phyloP scores from a whole-genome alignment of 495 filamentous ascomycete genomes.

The Penicillium canariense region DNA sequence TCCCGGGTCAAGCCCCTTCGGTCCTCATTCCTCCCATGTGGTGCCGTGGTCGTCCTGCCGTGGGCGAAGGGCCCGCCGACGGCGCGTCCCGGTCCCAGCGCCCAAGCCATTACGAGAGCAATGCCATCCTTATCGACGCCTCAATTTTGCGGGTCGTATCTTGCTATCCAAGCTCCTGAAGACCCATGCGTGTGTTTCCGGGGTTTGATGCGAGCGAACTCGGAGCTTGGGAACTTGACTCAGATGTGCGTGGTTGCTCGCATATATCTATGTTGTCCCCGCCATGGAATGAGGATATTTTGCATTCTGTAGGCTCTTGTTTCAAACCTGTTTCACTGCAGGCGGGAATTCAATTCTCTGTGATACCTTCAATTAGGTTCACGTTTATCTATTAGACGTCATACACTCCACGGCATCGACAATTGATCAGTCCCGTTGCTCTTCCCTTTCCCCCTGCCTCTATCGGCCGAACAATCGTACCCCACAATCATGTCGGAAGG shows the following conservation, averaged over 20 bases:
- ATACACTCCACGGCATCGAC: conserved; percentile 2
- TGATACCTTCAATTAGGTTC: conserved; percentile 4
- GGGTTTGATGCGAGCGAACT: conserved; percentile 13
- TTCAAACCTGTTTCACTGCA: not conserved
- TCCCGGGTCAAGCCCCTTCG: not conserved
- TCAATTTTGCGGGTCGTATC: conserved; percentile 7
- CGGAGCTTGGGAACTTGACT: conserved; percentile 2
- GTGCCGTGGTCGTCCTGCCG: not conserved
- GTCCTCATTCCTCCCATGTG: not conserved
- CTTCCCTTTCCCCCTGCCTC: not conserved
- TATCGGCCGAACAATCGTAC: not conserved
- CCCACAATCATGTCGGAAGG: conserved; percentile 6
- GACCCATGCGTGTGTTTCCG: not conserved
- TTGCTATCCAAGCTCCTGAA: conserved; percentile 24
- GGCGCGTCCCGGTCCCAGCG: not conserved
- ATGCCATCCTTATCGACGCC: conserved; percentile 16
- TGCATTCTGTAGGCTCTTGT: not conserved
- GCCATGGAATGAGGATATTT: not conserved
- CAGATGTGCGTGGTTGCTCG: not conserved
- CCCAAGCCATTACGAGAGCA: conserved; percentile 16
- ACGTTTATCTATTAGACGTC: not conserved
- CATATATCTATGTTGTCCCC: not conserved
- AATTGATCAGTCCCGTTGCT: not conserved
- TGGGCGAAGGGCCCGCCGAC: not conserved
- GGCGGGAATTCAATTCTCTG: not conserved